Percentiles rank a stretch among this genome's conserved stretches.
Evolutionary conservation across 2,329 filamentous ascomycete species (phyloP).

Genomic region (Coniochaeta sp.): DNA sequence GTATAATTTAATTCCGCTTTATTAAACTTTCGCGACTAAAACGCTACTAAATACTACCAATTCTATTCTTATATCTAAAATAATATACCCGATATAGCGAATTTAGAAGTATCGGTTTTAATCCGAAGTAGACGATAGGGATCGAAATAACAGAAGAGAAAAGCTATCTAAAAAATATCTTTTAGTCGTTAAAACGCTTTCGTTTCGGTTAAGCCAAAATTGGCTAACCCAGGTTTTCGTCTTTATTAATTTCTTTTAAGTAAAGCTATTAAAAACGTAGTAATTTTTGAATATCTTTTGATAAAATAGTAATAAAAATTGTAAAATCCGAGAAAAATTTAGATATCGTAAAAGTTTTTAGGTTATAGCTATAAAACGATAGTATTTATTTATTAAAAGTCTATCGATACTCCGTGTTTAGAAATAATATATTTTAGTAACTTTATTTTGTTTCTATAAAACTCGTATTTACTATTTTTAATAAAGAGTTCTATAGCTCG

Average conservation of each 20-base stretch:
- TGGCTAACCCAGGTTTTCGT: not conserved
- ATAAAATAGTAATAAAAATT: conserved; percentile 1
- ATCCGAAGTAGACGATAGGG: not conserved
- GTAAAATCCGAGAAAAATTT: not conserved
- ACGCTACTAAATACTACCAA: not conserved
- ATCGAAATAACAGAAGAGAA: not conserved
- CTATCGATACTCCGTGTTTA: not conserved
- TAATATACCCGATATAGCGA: not conserved
- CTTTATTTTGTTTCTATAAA: not conserved
- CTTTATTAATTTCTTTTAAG: not conserved
- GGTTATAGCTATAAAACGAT: not conserved
- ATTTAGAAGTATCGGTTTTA: not conserved
- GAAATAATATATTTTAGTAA: not conserved
- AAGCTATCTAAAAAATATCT: not conserved
- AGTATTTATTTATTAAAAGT: not conserved
- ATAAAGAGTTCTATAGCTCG: not conserved
- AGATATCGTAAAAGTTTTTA: not conserved
- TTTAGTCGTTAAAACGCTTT: not conserved
- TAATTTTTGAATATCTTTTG: conserved; percentile 3
- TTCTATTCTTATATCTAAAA: not conserved
- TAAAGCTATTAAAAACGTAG: not conserved
- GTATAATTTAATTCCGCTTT: not conserved
- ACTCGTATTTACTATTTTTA: not conserved
- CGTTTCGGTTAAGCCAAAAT: not conserved
- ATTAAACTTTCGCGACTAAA: not conserved